A percentile compares a stretch with the other conserved stretches of the same genome.
Conservation (phyloP, 2,329 filamentous ascomycete genomes). For the Trichoderma cornu-damae region DNA sequence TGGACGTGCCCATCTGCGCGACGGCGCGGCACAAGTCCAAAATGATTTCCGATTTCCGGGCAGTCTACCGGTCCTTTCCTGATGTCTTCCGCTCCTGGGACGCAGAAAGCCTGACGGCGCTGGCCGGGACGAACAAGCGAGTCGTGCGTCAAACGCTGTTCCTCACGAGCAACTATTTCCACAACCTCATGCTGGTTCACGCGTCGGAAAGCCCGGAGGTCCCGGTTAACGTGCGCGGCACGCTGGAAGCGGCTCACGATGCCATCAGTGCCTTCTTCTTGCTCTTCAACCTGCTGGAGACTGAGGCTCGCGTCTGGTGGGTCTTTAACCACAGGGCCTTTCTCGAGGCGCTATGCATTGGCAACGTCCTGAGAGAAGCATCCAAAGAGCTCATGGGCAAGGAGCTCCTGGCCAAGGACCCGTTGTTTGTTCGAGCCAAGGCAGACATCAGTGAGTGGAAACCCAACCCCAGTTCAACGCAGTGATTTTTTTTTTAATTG, state of each 20-base stretch:
- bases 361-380: conserved; percentile 52
- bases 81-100: conserved; percentile 65
- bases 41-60: conserved; percentile 63
- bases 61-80: conserved; percentile 69
- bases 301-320: conserved; percentile 77
- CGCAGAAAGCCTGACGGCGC: conserved; percentile 50
- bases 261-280: conserved; percentile 71
- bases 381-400: conserved; percentile 41
- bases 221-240: conserved; percentile 61
- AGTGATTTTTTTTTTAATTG: too few relatives aligned
- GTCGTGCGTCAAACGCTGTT: conserved; percentile 71
- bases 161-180: conserved; percentile 75
- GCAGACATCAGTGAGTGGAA: conserved; percentile 53
- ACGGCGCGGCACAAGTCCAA: conserved; percentile 65
- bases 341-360: conserved; percentile 67
- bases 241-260: conserved; percentile 70
- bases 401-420: conserved; percentile 48
- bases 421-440: conserved; percentile 55
- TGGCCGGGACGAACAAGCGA: conserved; percentile 57
- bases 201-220: conserved; percentile 62
- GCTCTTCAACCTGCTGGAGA: conserved; percentile 61
- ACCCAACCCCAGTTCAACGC: too few relatives aligned
- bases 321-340: conserved; percentile 78
- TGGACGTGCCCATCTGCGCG: conserved; percentile 66
- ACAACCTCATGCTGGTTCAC: conserved; percentile 75